Evolutionary conservation across 2,329 filamentous ascomycete species (phyloP).

Genomic region (Ophiostoma novo-ulmi): DNA sequence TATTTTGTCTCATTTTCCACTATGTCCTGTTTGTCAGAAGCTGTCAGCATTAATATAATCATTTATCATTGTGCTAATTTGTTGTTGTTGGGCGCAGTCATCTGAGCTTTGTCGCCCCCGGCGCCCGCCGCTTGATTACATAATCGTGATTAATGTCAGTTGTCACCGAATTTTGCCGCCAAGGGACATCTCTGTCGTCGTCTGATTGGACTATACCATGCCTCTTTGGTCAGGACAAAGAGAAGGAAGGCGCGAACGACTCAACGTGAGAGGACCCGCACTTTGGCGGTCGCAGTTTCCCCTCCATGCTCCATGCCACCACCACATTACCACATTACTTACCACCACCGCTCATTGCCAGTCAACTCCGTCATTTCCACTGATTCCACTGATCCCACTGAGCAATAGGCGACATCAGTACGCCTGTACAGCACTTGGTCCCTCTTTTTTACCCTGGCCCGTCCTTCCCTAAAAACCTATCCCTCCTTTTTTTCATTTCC

Average conservation of each 20-base stretch:
- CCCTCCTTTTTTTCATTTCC: conserved; percentile 8
- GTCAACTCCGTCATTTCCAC: conserved; percentile 12
- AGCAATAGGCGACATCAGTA: background rate
- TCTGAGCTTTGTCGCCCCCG: background rate
- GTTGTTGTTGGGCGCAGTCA: background rate
- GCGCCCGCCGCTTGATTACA: background rate
- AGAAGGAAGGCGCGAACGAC: background rate
- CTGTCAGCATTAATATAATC: background rate
- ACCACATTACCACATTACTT: background rate
- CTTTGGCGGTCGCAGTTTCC: conserved; percentile 17
- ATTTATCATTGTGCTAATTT: background rate
- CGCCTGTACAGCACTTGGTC: background rate
- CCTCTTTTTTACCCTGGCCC: conserved; percentile 10
- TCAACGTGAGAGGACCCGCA: conserved; percentile 10
- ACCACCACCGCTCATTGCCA: background rate
- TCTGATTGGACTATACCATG: background rate
- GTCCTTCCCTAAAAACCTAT: background rate
- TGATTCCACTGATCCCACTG: background rate
- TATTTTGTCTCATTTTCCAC: background rate
- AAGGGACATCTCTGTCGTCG: background rate
- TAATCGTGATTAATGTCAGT: conserved; percentile 10
- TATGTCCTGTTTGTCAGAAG: background rate
- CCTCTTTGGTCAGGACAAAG: background rate
- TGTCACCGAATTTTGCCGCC: conserved; percentile 19
- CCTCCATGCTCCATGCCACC: conserved; percentile 12